phyloP scores from a whole-genome alignment of 2,329 filamentous ascomycete species.

The Bipolaris oryzae region DNA sequence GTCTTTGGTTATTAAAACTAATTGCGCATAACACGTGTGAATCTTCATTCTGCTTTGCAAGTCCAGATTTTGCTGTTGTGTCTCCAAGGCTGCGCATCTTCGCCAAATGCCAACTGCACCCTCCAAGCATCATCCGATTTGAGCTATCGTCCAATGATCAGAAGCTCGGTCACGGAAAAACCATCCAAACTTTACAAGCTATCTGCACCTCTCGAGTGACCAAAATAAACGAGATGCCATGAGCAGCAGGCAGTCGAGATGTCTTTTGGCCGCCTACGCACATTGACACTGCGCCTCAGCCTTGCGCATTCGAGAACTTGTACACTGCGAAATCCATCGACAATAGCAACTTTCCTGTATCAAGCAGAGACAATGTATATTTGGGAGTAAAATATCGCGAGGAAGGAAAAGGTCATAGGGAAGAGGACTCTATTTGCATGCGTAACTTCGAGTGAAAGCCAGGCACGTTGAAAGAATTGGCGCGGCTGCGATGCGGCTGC shows the following conservation, averaged over 20 bases:
- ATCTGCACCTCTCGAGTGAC: conserved; percentile 20
- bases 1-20: not conserved
- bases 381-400: conserved; percentile 12
- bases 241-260: conserved; percentile 26
- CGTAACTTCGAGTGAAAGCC: conserved; percentile 1
- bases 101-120: conserved; percentile 35
- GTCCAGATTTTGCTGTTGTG: not conserved
- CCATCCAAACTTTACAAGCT: conserved; percentile 46
- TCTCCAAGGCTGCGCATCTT: not conserved
- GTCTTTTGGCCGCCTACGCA: conserved; percentile 19
- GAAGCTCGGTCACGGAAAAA: conserved; percentile 43
- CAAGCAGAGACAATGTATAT: conserved; percentile 1
- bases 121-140: conserved; percentile 41
- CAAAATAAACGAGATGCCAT: conserved; percentile 13
- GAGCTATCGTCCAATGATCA: conserved; percentile 48
- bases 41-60: not conserved
- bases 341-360: conserved; percentile 1
- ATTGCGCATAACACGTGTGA: not conserved
- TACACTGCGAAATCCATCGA: conserved; percentile 8
- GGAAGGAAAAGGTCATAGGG: conserved; percentile 15
- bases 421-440: conserved; percentile 16
- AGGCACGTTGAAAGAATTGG: not conserved
- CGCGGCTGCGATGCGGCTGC: conserved; percentile 1
- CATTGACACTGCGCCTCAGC: conserved; percentile 9
- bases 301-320: not conserved